Evolutionary conservation across 164 flowering plant genomes (phyloP).

Genomic region (Litsea cubeba): DNA sequence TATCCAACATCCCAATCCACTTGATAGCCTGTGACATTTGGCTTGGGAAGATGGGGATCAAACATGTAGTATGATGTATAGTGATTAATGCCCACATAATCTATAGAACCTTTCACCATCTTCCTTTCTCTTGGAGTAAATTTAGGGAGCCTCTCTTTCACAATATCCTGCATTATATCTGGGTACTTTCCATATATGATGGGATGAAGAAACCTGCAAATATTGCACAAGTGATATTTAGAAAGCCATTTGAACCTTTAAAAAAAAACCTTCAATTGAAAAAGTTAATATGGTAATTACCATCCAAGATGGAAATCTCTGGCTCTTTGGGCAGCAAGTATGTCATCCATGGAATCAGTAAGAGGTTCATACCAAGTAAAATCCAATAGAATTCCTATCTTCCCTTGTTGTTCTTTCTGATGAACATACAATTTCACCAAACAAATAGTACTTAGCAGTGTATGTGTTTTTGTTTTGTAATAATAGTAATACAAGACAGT

Average conservation of each 20-base stretch:
- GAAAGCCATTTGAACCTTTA: neutral
- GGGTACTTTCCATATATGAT: slow-evolving; percentile 17
- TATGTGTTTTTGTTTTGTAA: neutral
- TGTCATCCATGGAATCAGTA: slow-evolving; percentile 10
- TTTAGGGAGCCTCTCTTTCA: slow-evolving; percentile 18
- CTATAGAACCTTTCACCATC: slow-evolving; percentile 21
- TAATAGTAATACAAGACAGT: neutral
- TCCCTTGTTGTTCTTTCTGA: slow-evolving; percentile 15
- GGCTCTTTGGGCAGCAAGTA: slow-evolving; percentile 14
- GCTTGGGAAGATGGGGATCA: slow-evolving; percentile 8
- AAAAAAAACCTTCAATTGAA: neutral
- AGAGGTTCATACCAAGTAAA: slow-evolving; percentile 28
- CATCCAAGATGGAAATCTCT: slow-evolving; percentile 21
- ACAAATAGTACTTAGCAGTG: neutral
- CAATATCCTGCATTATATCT: slow-evolving; percentile 13
- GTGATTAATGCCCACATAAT: slow-evolving; percentile 21
- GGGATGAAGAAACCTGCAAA: slow-evolving; percentile 20
- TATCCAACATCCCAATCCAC: slow-evolving; percentile 23
- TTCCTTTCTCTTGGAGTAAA: slow-evolving; percentile 10
- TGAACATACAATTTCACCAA: neutral
- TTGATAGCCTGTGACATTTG: slow-evolving; percentile 10
- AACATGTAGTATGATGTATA: slow-evolving; percentile 22
- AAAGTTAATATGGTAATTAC: neutral
- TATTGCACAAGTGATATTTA: neutral
- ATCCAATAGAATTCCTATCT: slow-evolving; percentile 19